Evolutionary conservation across 495 filamentous ascomycete species (phyloP).

Genomic region (Penicillium roqueforti): DNA sequence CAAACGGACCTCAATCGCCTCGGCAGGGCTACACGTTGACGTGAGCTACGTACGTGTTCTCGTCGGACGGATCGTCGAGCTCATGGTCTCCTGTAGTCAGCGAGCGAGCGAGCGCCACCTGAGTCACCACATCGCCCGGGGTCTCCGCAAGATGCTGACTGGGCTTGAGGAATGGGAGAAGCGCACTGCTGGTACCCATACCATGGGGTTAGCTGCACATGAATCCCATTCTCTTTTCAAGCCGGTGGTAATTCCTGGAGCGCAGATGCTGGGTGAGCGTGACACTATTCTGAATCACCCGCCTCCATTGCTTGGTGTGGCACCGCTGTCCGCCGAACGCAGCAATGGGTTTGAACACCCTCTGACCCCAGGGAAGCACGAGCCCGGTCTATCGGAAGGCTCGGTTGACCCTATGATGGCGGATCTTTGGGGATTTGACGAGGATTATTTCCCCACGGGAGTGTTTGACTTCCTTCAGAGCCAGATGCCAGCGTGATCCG

Average conservation of each 20-base stretch:
- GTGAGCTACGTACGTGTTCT: constrained; percentile 41
- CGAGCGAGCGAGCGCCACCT: constrained; percentile 51
- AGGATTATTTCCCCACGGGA: constrained; percentile 47
- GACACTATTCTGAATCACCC: constrained; percentile 42
- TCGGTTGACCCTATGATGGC: constrained; percentile 48
- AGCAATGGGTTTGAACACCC: constrained; percentile 33
- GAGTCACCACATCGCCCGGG: constrained; percentile 50
- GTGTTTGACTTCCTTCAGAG: constrained; percentile 49
- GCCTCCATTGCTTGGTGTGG: constrained; percentile 40
- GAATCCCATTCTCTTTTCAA: constrained; percentile 38
- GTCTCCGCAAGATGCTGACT: constrained; percentile 50
- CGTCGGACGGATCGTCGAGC: constrained; percentile 42
- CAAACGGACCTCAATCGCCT: constrained; percentile 43
- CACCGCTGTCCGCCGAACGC: constrained; percentile 44
- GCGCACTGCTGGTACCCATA: constrained; percentile 24
- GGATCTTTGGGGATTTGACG: constrained; percentile 47
- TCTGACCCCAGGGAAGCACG: constrained; percentile 22
- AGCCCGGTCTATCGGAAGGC: constrained; percentile 41
- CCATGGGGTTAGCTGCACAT: constrained; percentile 17
- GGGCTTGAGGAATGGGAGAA: constrained; percentile 48
- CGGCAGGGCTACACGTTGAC: constrained; percentile 40
- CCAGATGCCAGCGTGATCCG: constrained; percentile 40
- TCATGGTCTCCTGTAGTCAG: constrained; percentile 48
- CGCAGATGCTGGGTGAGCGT: constrained; percentile 39
- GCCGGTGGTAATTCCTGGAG: constrained; percentile 36